A percentile compares a stretch with the other conserved stretches of the same genome.
phyloP scores from a whole-genome alignment of 208 protist genomes.

The Leishmania tarentolae region DNA sequence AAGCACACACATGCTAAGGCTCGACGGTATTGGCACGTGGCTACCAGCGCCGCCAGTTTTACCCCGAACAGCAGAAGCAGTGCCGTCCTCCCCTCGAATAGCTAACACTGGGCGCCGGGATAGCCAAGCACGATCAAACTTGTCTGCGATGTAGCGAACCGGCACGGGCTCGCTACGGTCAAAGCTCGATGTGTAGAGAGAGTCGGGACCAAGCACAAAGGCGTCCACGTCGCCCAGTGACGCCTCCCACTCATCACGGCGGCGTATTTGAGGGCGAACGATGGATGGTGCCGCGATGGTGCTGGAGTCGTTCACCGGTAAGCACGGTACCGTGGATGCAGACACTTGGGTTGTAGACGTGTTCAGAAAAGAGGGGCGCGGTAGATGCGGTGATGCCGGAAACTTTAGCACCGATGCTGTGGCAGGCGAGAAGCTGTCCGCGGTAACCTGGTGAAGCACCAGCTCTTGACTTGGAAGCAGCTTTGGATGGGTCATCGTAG shows the following conservation, averaged over 20 bases:
- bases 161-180: constrained; percentile 10
- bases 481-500: constrained; percentile 55
- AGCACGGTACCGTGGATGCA: constrained; percentile 7
- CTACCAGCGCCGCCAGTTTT: constrained; percentile 48
- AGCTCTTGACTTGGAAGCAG: constrained; percentile 67
- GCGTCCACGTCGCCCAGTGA: constrained; percentile 36
- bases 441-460: constrained; percentile 56
- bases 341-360: neutral
- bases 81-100: constrained; percentile 26
- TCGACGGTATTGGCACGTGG: constrained; percentile 6
- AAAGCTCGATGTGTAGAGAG: constrained; percentile 23
- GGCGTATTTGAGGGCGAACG: constrained; percentile 50
- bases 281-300: constrained; percentile 57
- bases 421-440: constrained; percentile 41
- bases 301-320: constrained; percentile 18
- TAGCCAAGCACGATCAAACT: constrained; percentile 67
- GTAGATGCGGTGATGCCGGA: constrained; percentile 26
- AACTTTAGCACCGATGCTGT: constrained; percentile 30
- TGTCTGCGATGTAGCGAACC: constrained; percentile 73
- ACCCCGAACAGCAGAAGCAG: constrained; percentile 34
- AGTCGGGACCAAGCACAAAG: constrained; percentile 36
- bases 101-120: constrained; percentile 29
- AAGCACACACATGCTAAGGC: constrained; percentile 33
- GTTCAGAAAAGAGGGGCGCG: constrained; percentile 23
- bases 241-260: constrained; percentile 50